Percentiles rank a stretch among this genome's conserved stretches.
These are phyloP conservation scores for Naganishia vaughanmartiniae DNA, from an alignment of 768 basidiomycete genomes.

Conservation along the genomic window DNA sequence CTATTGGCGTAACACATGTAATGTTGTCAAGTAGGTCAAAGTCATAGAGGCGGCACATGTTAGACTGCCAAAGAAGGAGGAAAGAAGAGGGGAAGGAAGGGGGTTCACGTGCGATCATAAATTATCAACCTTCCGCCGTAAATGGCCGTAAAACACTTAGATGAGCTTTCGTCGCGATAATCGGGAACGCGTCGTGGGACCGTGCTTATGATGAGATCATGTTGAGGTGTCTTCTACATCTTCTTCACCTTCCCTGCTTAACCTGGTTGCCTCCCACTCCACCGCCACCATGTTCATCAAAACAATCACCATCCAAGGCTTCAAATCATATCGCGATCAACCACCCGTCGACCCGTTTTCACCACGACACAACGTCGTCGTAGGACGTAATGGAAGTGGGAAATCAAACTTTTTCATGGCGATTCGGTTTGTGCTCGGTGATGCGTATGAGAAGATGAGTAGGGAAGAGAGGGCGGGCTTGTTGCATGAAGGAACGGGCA, in stretches of 20 bases:
- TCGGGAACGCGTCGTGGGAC: neutral
- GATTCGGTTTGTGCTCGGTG: constrained; percentile 94
- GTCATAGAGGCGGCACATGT: too few relatives aligned
- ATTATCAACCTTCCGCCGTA: too few relatives aligned
- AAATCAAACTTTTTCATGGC: constrained; percentile 99
- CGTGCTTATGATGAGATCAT: constrained; percentile 2
- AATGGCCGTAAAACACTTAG: neutral
- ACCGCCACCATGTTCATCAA: constrained; percentile 43
- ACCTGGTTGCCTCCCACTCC: neutral
- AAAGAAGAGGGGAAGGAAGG: too few relatives aligned
- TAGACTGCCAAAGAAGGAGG: too few relatives aligned
- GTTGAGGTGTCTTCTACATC: neutral
- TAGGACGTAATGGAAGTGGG: constrained; percentile 94
- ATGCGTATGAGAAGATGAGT: constrained; percentile 94
- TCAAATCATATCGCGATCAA: constrained; percentile 78
- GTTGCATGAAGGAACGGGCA: constrained; percentile 89
- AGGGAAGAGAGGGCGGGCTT: constrained; percentile 87
- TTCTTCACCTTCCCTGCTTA: neutral
- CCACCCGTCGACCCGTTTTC: constrained; percentile 80
- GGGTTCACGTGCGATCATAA: too few relatives aligned
- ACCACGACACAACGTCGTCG: constrained; percentile 90
- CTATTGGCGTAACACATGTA: too few relatives aligned
- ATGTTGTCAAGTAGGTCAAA: too few relatives aligned
- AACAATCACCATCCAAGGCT: constrained; percentile 56
- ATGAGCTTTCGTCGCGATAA: neutral